Conservation (phyloP, 148 eudicot species). For the Rheum nobile region DNA sequence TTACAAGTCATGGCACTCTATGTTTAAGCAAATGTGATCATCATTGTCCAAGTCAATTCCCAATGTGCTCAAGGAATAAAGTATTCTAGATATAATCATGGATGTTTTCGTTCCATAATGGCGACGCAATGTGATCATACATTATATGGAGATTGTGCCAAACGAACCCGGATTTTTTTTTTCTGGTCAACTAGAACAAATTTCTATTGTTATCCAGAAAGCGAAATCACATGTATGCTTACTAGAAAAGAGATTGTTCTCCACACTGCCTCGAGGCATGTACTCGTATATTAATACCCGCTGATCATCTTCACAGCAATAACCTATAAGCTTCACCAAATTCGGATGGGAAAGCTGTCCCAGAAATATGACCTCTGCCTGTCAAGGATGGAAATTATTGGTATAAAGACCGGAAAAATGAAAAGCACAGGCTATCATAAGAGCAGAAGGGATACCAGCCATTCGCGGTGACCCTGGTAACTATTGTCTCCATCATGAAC, state of each 20-base stretch:
- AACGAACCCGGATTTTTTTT: too few relatives aligned
- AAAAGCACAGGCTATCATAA: background rate
- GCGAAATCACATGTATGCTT: slow-evolving; percentile 14
- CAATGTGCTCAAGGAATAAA: too few relatives aligned
- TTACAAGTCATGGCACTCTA: too few relatives aligned
- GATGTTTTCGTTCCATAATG: too few relatives aligned
- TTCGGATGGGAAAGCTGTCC: slow-evolving; percentile 93
- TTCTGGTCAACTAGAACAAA: background rate
- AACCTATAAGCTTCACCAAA: slow-evolving; percentile 79
- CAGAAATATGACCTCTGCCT: slow-evolving; percentile 87
- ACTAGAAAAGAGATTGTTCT: slow-evolving; percentile 52
- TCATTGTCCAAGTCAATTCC: too few relatives aligned
- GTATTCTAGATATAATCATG: too few relatives aligned
- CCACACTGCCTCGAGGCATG: slow-evolving; percentile 1
- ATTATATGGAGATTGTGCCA: too few relatives aligned
- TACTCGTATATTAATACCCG: background rate
- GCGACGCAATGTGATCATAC: too few relatives aligned
- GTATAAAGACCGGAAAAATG: background rate
- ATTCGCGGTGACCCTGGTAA: slow-evolving; percentile 79
- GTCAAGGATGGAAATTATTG: background rate
- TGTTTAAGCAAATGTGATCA: too few relatives aligned
- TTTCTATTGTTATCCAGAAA: background rate
- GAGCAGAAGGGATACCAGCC: slow-evolving; percentile 44
- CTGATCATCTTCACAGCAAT: slow-evolving; percentile 25
- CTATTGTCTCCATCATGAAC: slow-evolving; percentile 85